A percentile compares a stretch with the other conserved stretches of the same genome.
These are phyloP conservation scores for Lecanicillium sp. DNA, from an alignment of 2,329 filamentous ascomycete genomes.

Conservation along the genomic window DNA sequence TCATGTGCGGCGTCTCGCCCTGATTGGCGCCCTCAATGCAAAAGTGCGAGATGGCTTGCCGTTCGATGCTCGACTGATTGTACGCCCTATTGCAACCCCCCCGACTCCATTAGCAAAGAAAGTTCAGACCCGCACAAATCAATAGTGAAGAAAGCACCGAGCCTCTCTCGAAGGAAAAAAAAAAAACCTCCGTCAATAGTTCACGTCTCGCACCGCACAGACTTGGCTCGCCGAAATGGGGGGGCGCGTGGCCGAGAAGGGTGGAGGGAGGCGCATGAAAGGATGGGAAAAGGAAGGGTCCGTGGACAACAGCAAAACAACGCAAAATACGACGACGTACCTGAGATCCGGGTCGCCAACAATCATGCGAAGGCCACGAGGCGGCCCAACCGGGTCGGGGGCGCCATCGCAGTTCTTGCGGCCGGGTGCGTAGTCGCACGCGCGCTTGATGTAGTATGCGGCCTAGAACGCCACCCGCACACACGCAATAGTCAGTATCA, in stretches of 20 bases:
- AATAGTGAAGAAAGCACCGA: slow-evolving; percentile 20
- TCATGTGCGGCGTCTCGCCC: slow-evolving; percentile 43
- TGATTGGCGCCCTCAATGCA: slow-evolving; percentile 40
- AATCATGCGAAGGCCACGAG: slow-evolving; percentile 59
- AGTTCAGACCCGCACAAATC: neutral
- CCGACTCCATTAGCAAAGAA: neutral
- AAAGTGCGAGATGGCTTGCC: slow-evolving; percentile 48
- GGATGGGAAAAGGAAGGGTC: too few relatives aligned
- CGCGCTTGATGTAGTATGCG: slow-evolving; percentile 23
- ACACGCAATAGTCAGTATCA: neutral
- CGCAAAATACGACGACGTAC: slow-evolving; percentile 19
- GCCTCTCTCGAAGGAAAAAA: too few relatives aligned
- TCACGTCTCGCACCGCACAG: too few relatives aligned
- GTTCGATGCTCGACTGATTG: slow-evolving; percentile 36
- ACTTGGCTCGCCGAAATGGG: too few relatives aligned
- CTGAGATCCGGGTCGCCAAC: slow-evolving; percentile 51
- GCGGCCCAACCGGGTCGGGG: slow-evolving; percentile 46
- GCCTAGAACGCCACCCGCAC: slow-evolving; percentile 18
- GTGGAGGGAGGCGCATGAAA: too few relatives aligned
- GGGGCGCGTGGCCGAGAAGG: too few relatives aligned
- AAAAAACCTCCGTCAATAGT: too few relatives aligned
- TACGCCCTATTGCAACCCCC: slow-evolving; percentile 29
- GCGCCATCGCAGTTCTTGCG: slow-evolving; percentile 19
- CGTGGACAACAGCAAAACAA: too few relatives aligned
- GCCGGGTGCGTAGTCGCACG: slow-evolving; percentile 23